phyloP scores from a whole-genome alignment of 306 rosid genomes.

The Sphenostylis stenocarpa region DNA sequence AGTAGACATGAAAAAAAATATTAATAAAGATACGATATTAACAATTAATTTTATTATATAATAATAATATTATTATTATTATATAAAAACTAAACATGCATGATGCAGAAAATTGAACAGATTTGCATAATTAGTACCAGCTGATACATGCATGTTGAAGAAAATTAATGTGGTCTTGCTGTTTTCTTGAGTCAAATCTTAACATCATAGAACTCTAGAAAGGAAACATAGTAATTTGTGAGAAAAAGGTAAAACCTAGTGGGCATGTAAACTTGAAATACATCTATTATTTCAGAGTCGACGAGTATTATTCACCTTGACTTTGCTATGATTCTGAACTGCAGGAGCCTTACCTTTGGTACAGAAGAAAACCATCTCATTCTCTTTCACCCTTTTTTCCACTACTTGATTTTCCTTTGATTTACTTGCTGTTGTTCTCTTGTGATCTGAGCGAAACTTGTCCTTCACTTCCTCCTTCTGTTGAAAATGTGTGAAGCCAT shows the following conservation, averaged over 20 bases:
- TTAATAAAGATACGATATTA: no score
- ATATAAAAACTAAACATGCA: no score
- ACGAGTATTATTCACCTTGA: constrained; percentile 40
- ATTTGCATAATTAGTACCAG: neutral
- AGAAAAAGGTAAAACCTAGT: neutral
- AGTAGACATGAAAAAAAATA: neutral
- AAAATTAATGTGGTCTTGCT: neutral
- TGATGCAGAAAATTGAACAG: neutral
- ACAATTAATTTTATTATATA: no score
- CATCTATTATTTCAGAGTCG: constrained; percentile 17
- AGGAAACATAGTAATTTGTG: neutral
- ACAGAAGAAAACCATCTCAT: constrained; percentile 10
- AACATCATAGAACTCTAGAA: constrained; percentile 1
- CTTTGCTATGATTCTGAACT: constrained; percentile 37
- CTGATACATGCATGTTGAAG: neutral
- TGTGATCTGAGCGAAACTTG: constrained; percentile 28
- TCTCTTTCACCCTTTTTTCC: constrained; percentile 38
- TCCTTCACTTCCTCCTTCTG: neutral
- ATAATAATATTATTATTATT: no score
- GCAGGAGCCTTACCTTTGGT: constrained; percentile 17
- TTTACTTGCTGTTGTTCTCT: constrained; percentile 30
- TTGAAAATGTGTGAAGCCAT: neutral
- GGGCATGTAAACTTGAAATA: neutral
- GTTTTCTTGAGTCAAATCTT: constrained; percentile 24
- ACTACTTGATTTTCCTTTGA: constrained; percentile 35